Evolutionary conservation across 495 filamentous ascomycete species (phyloP), one percentile per base, ranked within the genome.

Genomic region (Tetracladium setigerum): DNA sequence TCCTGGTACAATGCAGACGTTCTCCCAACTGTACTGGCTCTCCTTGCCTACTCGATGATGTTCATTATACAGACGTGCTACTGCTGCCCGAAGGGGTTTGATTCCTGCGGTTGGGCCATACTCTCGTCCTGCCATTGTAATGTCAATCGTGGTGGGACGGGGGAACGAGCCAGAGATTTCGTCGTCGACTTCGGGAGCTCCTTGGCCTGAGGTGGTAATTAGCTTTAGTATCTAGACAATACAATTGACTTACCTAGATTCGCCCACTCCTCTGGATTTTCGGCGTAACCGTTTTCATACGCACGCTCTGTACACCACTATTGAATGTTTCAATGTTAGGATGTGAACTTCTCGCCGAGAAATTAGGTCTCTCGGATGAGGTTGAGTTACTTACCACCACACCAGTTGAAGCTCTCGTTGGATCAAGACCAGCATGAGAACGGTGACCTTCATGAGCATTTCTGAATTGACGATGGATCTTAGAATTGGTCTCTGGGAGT

Each of bases 1-100:
- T 64, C 91, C 91, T 34, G 91, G 91, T 4, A 97, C 91, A 60
- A 97, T 94, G 65, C 86, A 89, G n/a, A 96, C 91, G 67, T 97
- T 96, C 69, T 96, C 91, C 84, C 88, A 95, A n/a, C 84, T 89
- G 62, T 97, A 96, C 65, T 95, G 73, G 62, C 84, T 90, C n/a
- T 74, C 69, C 67, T 92, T 89, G 49, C 85, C 87, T 66, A 90
- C 70, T 36, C 91, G 81, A 59, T 95, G 89, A 65, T 95, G 88
- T 59, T 79, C 82, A 59, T 97, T 96, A 72, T 97, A 97, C 47
- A 97, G 76, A 42, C 79, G 76, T 30, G 91, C 91, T n/a, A 97
- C 88, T 12, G 91, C 91, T 49, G 86, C 82, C 41, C 91, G 74
- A 46, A 97, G 72, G 17, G 86, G 81, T 73, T 86, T 95, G 73